These are phyloP conservation scores for Diddensiella santjacobensis DNA, from an alignment of 805 yeast species.

Conservation along the genomic window DNA sequence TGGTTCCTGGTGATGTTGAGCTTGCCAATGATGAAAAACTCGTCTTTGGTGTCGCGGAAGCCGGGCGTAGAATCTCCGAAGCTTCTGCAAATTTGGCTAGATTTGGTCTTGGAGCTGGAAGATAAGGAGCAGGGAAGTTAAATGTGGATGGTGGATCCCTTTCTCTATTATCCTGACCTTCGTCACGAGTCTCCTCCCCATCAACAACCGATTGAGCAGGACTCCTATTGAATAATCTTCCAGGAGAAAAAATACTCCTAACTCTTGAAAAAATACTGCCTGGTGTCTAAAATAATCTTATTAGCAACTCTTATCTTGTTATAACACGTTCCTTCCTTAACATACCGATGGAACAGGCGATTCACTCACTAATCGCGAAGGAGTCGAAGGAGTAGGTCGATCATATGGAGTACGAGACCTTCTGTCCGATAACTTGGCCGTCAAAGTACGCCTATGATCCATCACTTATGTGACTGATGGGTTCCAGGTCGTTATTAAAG, in stretches of 20 bases:
- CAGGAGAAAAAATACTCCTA: slow-evolving; percentile 12
- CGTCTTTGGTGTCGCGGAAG: not conserved
- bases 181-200: not conserved
- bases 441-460: not conserved
- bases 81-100: slow-evolving; percentile 4
- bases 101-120: slow-evolving; percentile 12
- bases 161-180: not conserved
- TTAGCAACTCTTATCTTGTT: not conserved
- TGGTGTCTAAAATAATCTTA: slow-evolving; percentile 4
- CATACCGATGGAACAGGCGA: slow-evolving; percentile 2
- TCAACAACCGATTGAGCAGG: not conserved
- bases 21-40: not conserved
- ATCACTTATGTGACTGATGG: not conserved
- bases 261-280: slow-evolving; percentile 14
- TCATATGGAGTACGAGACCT: slow-evolving; percentile 12
- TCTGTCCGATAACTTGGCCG: slow-evolving; percentile 3
- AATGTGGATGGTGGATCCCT: not conserved
- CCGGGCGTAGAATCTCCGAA: not conserved
- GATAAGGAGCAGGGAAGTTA: slow-evolving; percentile 3
- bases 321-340: not conserved
- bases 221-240: slow-evolving; percentile 7
- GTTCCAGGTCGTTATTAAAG: no score
- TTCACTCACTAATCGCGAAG: not conserved
- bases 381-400: not conserved
- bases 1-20: not conserved